phyloP scores from a whole-genome alignment of 352 stramenopile species.

The Phytopythium oedochilum region DNA sequence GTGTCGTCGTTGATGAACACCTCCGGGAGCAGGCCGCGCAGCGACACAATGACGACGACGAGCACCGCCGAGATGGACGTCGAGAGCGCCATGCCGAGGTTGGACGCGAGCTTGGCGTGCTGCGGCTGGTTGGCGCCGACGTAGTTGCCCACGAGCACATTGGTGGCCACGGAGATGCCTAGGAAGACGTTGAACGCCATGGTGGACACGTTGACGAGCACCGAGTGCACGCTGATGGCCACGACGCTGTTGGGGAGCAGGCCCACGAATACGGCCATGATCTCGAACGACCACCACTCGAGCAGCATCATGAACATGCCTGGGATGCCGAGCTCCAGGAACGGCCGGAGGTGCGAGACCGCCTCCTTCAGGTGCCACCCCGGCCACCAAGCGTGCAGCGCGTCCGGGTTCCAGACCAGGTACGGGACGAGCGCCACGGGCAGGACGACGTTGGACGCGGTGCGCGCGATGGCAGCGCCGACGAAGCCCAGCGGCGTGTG shows the following conservation, averaged over 20 bases:
- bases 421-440: conserved; percentile 56
- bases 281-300: conserved; percentile 80
- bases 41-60: conserved; percentile 34
- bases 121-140: conserved; percentile 74
- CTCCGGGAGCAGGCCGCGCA: conserved; percentile 37
- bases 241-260: conserved; percentile 57
- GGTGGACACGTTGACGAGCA: conserved; percentile 56
- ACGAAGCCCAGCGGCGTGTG: conserved; percentile 76
- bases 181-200: conserved; percentile 80
- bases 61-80: conserved; percentile 37
- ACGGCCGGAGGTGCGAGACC: conserved; percentile 43
- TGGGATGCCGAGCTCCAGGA: conserved; percentile 63
- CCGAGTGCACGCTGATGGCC: conserved; percentile 69
- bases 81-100: conserved; percentile 58
- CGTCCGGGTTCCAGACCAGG: conserved; percentile 47
- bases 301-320: conserved; percentile 75
- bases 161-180: conserved; percentile 70
- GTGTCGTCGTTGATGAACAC: conserved; percentile 73
- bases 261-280: conserved; percentile 65
- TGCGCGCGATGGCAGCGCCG: conserved; percentile 71
- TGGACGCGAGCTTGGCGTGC: conserved; percentile 78
- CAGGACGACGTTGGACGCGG: conserved; percentile 51
- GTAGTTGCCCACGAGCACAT: conserved; percentile 80
- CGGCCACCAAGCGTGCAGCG: conserved; percentile 45
- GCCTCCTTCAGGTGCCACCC: conserved; percentile 61